Conservation (phyloP, 805 yeast species). For the Debaryomyces castellii region DNA sequence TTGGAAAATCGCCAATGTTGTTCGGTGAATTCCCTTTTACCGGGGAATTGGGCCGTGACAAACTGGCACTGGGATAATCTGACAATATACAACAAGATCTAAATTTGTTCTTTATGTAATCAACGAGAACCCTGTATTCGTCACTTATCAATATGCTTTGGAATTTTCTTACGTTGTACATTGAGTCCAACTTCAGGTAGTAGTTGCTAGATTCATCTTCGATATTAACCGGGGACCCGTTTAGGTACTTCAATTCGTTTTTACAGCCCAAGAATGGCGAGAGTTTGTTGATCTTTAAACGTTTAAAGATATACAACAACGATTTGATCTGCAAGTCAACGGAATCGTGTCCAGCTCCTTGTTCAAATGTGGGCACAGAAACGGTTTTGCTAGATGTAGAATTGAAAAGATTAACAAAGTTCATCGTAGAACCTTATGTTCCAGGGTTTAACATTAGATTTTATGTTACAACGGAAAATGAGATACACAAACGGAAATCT, state of each 20-base stretch:
- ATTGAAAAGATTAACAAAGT: constrained; percentile 3
- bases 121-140: constrained; percentile 64
- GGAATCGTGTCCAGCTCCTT: constrained; percentile 39
- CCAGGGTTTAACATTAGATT: not conserved
- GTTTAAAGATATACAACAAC: constrained; percentile 54
- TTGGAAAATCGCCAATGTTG: constrained; percentile 13
- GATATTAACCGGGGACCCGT: constrained; percentile 1
- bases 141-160: constrained; percentile 44
- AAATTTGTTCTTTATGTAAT: constrained; percentile 66
- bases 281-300: constrained; percentile 45
- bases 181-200: constrained; percentile 46
- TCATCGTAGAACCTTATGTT: constrained; percentile 1
- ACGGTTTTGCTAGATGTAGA: constrained; percentile 2
- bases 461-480: not conserved
- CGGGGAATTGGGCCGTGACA: constrained; percentile 20
- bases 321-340: constrained; percentile 63
- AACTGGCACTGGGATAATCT: constrained; percentile 39
- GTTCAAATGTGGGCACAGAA: constrained; percentile 12
- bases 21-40: constrained; percentile 11
- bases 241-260: constrained; percentile 16
- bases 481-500: not conserved
- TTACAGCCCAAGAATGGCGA: constrained; percentile 38
- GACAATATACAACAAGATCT: constrained; percentile 58
- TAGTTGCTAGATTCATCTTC: constrained; percentile 4
- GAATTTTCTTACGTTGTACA: constrained; percentile 52